Percentiles rank a stretch among this genome's conserved stretches.
phyloP scores from a whole-genome alignment of 306 rosid genomes.

The Citrullus colocynthis region DNA sequence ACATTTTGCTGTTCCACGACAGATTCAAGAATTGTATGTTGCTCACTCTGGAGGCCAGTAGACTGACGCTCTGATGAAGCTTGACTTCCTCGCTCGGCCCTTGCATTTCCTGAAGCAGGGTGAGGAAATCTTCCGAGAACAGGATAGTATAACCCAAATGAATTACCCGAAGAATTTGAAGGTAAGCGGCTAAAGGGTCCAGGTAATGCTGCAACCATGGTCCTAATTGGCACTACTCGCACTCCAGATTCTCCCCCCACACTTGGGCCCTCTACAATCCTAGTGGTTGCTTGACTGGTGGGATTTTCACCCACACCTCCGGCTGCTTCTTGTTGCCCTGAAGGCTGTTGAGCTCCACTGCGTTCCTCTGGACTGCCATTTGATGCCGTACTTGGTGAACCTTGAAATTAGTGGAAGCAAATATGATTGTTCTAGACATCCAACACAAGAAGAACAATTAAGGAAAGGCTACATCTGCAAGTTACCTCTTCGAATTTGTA shows the following conservation, averaged over 20 bases:
- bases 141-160: slow-evolving; percentile 74
- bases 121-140: slow-evolving; percentile 69
- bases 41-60: slow-evolving; percentile 19
- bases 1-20: slow-evolving; percentile 30
- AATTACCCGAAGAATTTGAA: slow-evolving; percentile 62
- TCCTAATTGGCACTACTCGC: slow-evolving; percentile 77
- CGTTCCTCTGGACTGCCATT: slow-evolving; percentile 49
- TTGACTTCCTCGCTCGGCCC: slow-evolving; percentile 45
- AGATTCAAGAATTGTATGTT: slow-evolving; percentile 25
- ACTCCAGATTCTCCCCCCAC: slow-evolving; percentile 53
- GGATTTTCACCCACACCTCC: slow-evolving; percentile 32
- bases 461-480: background rate
- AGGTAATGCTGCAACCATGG: slow-evolving; percentile 76
- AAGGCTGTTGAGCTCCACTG: slow-evolving; percentile 33
- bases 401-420: slow-evolving; percentile 21
- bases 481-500: slow-evolving; percentile 89
- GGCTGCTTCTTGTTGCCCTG: slow-evolving; percentile 43
- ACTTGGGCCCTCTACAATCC: slow-evolving; percentile 36
- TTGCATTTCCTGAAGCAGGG: slow-evolving; percentile 43
- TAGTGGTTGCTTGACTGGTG: slow-evolving; percentile 38
- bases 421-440: background rate
- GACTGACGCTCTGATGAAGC: slow-evolving; percentile 40
- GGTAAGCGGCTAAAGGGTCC: slow-evolving; percentile 47
- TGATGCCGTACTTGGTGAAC: slow-evolving; percentile 44
- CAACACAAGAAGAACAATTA: background rate